These are phyloP conservation scores for Fragilaria radians DNA, from an alignment of 108 stramenopile genomes.

Conservation along the genomic window DNA sequence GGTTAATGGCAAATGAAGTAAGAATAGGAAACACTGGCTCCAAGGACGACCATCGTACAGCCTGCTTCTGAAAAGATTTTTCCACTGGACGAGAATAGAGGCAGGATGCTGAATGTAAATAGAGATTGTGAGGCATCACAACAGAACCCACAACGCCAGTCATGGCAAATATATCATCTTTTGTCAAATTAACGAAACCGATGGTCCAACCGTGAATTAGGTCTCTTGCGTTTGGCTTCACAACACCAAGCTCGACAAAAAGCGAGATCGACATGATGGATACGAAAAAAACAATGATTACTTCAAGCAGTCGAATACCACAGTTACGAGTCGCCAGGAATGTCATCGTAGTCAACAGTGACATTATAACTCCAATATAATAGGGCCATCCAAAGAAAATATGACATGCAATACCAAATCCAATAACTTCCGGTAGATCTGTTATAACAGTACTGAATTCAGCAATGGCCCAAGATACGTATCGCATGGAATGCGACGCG, in stretches of 20 bases:
- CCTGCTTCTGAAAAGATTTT: no score
- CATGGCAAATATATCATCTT: constrained; percentile 27
- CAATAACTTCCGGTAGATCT: constrained; percentile 58
- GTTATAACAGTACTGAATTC: constrained; percentile 52
- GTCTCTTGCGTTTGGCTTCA: constrained; percentile 22
- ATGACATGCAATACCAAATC: constrained; percentile 43
- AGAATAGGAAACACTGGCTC: constrained; percentile 55
- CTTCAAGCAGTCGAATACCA: constrained; percentile 52
- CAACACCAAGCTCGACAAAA: constrained; percentile 40
- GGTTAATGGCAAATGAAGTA: constrained; percentile 57
- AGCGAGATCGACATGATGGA: constrained; percentile 48
- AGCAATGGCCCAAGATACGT: constrained; percentile 23
- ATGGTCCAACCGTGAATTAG: constrained; percentile 28
- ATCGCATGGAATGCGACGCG: constrained; percentile 10
- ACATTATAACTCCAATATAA: constrained; percentile 22
- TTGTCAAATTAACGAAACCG: constrained; percentile 26
- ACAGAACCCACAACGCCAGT: constrained; percentile 62
- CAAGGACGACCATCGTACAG: constrained; percentile 47
- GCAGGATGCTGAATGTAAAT: constrained; percentile 62
- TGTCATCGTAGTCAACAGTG: constrained; percentile 40
- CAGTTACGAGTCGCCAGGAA: constrained; percentile 40
- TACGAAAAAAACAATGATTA: constrained; percentile 47
- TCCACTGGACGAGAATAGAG: constrained; percentile 29
- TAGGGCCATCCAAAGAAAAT: constrained; percentile 39
- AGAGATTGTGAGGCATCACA: constrained; percentile 75